Conservation (phyloP, 2,329 filamentous ascomycete species). For the Polytolypa hystricis region DNA sequence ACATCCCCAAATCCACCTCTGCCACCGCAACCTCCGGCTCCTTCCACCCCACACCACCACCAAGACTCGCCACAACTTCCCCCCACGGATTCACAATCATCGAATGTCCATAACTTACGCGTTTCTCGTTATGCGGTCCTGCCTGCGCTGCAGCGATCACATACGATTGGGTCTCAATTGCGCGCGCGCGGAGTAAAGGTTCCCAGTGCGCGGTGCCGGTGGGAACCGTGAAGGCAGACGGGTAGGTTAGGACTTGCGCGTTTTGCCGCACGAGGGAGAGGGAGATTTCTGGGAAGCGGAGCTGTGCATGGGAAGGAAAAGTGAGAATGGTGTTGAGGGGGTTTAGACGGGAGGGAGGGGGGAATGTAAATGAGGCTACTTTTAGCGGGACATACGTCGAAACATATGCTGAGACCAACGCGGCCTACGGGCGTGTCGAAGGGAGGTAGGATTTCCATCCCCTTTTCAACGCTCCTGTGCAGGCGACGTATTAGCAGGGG, state of each 20-base stretch:
- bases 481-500: not conserved
- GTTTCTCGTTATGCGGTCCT: conserved; percentile 61
- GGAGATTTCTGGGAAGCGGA: conserved; percentile 69
- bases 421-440: conserved; percentile 64
- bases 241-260: conserved; percentile 73
- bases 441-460: conserved; percentile 52
- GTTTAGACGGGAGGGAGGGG: conserved; percentile 1
- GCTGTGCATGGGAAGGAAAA: conserved; percentile 20
- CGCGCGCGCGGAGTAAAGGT: conserved; percentile 62
- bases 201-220: conserved; percentile 86
- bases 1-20: conserved; percentile 43
- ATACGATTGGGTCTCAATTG: conserved; percentile 82
- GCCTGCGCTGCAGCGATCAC: conserved; percentile 78
- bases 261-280: conserved; percentile 53
- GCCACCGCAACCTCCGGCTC: conserved; percentile 39
- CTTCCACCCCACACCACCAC: conserved; percentile 25
- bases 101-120: conserved; percentile 74
- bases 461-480: conserved; percentile 53
- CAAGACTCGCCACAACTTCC: conserved; percentile 54
- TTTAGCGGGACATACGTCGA: conserved; percentile 62
- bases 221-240: conserved; percentile 78
- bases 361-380: no score
- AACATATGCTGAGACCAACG: conserved; percentile 75
- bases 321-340: not conserved
- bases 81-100: conserved; percentile 87